Percentiles rank a stretch among this genome's conserved stretches.
Conservation (phyloP, 768 basidiomycete genomes). For the Rickenella mellea region DNA sequence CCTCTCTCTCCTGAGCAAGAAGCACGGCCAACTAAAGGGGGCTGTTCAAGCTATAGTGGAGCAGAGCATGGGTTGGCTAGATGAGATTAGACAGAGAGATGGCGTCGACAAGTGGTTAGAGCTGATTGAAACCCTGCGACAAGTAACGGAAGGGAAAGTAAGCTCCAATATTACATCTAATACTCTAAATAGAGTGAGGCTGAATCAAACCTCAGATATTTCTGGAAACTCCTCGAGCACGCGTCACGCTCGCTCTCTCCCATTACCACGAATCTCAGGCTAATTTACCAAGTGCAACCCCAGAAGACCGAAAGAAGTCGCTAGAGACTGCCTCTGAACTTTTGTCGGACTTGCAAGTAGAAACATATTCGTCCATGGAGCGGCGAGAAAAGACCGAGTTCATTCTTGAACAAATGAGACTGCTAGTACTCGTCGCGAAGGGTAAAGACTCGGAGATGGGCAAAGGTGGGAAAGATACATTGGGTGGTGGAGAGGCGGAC, state of each 20-base stretch:
- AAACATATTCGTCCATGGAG: conserved; percentile 99
- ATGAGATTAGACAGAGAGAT: conserved; percentile 57
- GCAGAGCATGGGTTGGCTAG: conserved; percentile 71
- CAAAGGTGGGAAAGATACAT: conserved; percentile 48
- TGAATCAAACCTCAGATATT: conserved; percentile 55
- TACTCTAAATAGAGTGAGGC: not conserved
- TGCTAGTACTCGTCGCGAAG: conserved; percentile 69
- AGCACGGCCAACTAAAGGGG: conserved; percentile 92
- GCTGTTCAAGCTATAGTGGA: conserved; percentile 91
- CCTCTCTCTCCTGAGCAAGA: conserved; percentile 72
- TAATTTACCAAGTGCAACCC: conserved; percentile 30
- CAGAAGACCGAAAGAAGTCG: conserved; percentile 45
- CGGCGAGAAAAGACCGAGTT: conserved; percentile 97
- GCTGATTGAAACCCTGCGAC: conserved; percentile 79
- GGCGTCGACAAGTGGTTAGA: conserved; percentile 77
- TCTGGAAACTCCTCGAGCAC: conserved; percentile 91
- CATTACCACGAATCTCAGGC: conserved; percentile 74
- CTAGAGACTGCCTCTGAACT: conserved; percentile 85
- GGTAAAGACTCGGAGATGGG: conserved; percentile 62
- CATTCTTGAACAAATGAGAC: conserved; percentile 93
- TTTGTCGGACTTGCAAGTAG: conserved; percentile 91
- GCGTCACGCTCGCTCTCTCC: conserved; percentile 82
- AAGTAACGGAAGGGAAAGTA: conserved; percentile 96
- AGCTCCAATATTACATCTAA: conserved; percentile 12
- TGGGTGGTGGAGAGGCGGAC: conserved; percentile 73